Percentiles rank a stretch among this genome's conserved stretches.
phyloP scores from a whole-genome alignment of 2,329 filamentous ascomycete species.

The Apiospora arundinis region DNA sequence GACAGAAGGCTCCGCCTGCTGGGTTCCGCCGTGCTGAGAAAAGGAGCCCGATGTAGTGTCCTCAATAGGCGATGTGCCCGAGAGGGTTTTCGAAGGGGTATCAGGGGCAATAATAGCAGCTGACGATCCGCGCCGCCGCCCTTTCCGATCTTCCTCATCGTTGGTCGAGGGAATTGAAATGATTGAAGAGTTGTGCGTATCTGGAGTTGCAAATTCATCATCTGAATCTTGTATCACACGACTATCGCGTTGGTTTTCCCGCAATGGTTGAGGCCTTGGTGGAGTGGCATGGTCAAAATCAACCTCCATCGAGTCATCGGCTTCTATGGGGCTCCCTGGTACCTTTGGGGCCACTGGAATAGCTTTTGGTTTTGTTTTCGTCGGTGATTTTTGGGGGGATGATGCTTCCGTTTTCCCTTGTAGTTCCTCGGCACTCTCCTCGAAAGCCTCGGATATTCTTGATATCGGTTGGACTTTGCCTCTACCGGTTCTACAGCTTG shows the following conservation, averaged over 20 bases:
- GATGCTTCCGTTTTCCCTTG: no score
- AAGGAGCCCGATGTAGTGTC: neutral
- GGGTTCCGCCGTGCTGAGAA: neutral
- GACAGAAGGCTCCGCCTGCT: slow-evolving; percentile 23
- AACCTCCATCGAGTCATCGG: slow-evolving; percentile 29
- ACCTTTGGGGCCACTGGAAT: slow-evolving; percentile 16
- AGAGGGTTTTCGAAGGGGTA: slow-evolving; percentile 34
- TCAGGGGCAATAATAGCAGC: slow-evolving; percentile 32
- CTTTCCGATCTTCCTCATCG: slow-evolving; percentile 25
- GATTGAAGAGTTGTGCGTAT: slow-evolving; percentile 42
- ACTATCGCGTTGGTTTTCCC: slow-evolving; percentile 37
- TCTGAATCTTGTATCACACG: slow-evolving; percentile 62
- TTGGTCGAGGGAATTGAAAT: slow-evolving; percentile 34
- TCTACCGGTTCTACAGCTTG: slow-evolving; percentile 4
- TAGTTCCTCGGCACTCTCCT: neutral
- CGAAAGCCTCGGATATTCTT: neutral
- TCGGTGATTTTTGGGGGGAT: neutral
- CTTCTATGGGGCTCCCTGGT: slow-evolving; percentile 24
- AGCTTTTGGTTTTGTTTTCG: neutral
- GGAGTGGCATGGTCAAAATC: slow-evolving; percentile 30
- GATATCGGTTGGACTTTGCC: slow-evolving; percentile 3
- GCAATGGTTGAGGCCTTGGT: slow-evolving; percentile 30
- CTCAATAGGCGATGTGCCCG: neutral
- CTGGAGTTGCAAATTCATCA: slow-evolving; percentile 57
- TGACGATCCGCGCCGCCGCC: slow-evolving; percentile 27